phyloP scores from a whole-genome alignment of 352 stramenopile genomes.

The Pythium oligandrum region DNA sequence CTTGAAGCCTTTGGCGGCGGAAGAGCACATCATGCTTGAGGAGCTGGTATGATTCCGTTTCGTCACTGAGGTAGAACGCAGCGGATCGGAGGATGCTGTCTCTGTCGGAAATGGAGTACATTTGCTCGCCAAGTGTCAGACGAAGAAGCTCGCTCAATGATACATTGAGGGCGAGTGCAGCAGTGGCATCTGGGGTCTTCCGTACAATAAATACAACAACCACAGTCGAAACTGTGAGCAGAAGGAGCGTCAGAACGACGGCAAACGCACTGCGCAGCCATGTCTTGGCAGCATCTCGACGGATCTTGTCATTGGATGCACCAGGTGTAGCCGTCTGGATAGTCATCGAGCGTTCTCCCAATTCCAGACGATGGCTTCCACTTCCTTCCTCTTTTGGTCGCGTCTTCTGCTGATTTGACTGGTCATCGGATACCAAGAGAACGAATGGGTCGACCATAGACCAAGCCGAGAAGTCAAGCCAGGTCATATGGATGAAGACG shows the following conservation, averaged over 20 bases:
- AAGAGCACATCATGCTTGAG: conserved; percentile 39
- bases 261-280: background rate
- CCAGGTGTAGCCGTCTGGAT: no score
- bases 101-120: background rate
- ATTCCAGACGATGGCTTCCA: no score
- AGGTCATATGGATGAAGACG: conserved; percentile 2
- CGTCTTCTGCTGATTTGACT: background rate
- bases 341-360: no score
- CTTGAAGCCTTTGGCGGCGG: conserved; percentile 31
- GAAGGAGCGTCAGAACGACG: background rate
- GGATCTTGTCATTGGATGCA: no score
- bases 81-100: conserved; percentile 2
- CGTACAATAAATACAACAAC: conserved; percentile 6
- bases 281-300: no score
- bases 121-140: conserved; percentile 1
- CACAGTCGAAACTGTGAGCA: background rate
- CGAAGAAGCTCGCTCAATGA: conserved; percentile 14
- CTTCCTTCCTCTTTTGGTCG: conserved; percentile 2
- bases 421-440: background rate
- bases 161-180: conserved; percentile 11
- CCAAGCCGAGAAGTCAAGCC: conserved; percentile 14
- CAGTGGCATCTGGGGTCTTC: no score
- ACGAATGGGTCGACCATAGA: conserved; percentile 2
- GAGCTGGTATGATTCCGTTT: conserved; percentile 37
- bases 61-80: conserved; percentile 23